A percentile compares a stretch with the other conserved stretches of the same genome.
phyloP scores from a whole-genome alignment of 768 basidiomycete genomes.

The Suillus cothurnatus region DNA sequence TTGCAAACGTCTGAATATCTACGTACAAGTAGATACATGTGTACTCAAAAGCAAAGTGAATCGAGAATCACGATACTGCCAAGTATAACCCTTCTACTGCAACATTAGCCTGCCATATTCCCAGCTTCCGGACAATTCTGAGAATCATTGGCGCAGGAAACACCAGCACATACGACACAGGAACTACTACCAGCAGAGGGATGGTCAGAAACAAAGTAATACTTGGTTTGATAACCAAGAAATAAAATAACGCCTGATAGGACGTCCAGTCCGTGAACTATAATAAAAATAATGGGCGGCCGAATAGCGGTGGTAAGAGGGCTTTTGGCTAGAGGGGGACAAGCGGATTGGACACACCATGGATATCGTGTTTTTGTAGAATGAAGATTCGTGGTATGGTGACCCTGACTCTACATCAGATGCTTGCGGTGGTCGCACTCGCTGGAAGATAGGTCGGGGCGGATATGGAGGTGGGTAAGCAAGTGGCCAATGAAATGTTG shows the following conservation, averaged over 20 bases:
- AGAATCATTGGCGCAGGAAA: conserved; percentile 70
- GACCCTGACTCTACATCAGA: conserved; percentile 52
- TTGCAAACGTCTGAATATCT: neutral
- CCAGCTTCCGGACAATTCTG: conserved; percentile 63
- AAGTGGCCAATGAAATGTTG: conserved; percentile 67
- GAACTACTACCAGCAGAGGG: conserved; percentile 52
- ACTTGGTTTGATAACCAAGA: conserved; percentile 82
- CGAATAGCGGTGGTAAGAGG: conserved; percentile 11
- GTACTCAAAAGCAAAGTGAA: neutral
- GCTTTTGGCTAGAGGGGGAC: neutral
- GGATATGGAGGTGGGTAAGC: conserved; percentile 65
- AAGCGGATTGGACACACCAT: conserved; percentile 54
- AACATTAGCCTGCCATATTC: conserved; percentile 83
- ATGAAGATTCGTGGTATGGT: conserved; percentile 59
- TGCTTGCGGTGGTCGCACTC: conserved; percentile 49
- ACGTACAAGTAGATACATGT: conserved; percentile 5
- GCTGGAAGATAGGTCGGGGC: conserved; percentile 76
- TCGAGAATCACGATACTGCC: conserved; percentile 34
- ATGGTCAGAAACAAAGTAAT: conserved; percentile 72
- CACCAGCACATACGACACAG: conserved; percentile 60
- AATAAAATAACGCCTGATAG: conserved; percentile 86
- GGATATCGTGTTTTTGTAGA: conserved; percentile 80
- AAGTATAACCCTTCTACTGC: conserved; percentile 71
- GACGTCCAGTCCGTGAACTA: conserved; percentile 83
- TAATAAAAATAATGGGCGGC: conserved; percentile 5